Evolutionary conservation across 495 filamentous ascomycete genomes (phyloP).

Genomic region (Annulohypoxylon moriforme): DNA sequence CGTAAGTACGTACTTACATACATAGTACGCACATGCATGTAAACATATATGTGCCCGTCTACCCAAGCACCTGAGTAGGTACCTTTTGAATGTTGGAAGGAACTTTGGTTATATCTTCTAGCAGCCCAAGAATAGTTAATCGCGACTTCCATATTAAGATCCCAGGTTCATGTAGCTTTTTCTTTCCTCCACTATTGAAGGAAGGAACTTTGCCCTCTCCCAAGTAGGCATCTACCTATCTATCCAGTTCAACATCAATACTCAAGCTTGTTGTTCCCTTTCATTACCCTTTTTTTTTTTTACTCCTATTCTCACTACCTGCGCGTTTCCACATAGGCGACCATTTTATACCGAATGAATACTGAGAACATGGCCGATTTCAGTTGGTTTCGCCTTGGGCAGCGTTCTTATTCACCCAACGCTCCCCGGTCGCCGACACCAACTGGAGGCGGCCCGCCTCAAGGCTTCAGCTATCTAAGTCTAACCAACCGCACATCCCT

Average conservation of each 20-base stretch:
- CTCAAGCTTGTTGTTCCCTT: neutral
- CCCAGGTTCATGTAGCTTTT: neutral
- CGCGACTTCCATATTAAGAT: neutral
- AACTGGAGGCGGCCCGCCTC: conserved; percentile 12
- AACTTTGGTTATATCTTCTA: neutral
- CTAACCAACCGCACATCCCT: conserved; percentile 6
- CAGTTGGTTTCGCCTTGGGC: conserved; percentile 46
- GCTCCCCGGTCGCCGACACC: conserved; percentile 16
- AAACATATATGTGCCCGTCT: too few relatives aligned
- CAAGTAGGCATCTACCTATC: neutral
- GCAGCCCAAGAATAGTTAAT: neutral
- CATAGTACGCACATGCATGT: neutral
- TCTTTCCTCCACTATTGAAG: neutral
- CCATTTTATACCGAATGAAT: neutral
- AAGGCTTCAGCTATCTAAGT: conserved; percentile 22
- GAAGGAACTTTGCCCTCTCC: neutral
- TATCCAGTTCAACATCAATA: too few relatives aligned
- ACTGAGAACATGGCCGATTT: conserved; percentile 47
- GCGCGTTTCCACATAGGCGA: neutral
- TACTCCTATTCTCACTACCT: neutral
- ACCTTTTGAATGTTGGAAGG: neutral
- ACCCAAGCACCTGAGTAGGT: too few relatives aligned
- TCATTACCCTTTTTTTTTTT: neutral
- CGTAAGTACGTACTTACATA: too few relatives aligned
- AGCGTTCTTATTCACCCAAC: conserved; percentile 41